Conservation (phyloP, 2,329 filamentous ascomycete genomes). For the Colletotrichum sp. region DNA sequence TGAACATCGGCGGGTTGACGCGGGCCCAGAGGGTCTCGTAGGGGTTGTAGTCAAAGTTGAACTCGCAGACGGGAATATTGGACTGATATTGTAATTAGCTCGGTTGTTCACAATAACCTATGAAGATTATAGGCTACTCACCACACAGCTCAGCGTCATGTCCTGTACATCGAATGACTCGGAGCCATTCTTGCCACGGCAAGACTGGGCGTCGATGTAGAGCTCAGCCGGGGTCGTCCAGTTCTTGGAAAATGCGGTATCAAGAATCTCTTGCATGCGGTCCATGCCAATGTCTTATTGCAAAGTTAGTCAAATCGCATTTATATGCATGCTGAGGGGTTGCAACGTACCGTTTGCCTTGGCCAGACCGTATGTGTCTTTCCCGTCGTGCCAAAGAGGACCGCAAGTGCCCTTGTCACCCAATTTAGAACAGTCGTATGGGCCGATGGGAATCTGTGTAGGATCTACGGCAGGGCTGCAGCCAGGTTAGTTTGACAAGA, state of each 20-base stretch:
- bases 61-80: slow-evolving; percentile 3
- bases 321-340: too few species aligned
- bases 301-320: neutral
- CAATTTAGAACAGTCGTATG: neutral
- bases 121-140: neutral
- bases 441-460: neutral
- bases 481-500: neutral
- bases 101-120: fast-evolving
- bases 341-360: neutral
- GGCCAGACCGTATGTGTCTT: neutral
- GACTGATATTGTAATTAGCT: neutral
- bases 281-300: slow-evolving; percentile 1
- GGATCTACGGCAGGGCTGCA: neutral
- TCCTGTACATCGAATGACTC: neutral
- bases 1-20: neutral
- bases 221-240: slow-evolving; percentile 5
- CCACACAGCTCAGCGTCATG: neutral
- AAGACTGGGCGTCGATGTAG: neutral
- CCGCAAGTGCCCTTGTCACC: neutral
- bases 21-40: neutral
- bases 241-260: neutral
- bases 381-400: slow-evolving; percentile 10
- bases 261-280: neutral
- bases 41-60: slow-evolving; percentile 3
- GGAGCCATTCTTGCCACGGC: neutral